phyloP scores from a whole-genome alignment of 2,329 filamentous ascomycete species.

The Parastagonospora avenae region DNA sequence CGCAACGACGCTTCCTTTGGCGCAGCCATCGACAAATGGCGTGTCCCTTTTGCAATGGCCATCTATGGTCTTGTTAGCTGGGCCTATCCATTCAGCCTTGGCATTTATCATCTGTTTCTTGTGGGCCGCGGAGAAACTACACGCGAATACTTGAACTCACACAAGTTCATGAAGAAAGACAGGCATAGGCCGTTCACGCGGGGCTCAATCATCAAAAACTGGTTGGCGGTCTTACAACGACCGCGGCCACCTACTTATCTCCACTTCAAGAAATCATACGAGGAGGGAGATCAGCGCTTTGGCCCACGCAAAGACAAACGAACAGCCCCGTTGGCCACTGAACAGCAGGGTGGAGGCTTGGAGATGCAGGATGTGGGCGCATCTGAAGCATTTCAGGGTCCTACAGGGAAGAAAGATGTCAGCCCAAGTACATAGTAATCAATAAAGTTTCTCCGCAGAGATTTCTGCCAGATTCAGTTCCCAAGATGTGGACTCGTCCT shows the following conservation, averaged over 20 bases:
- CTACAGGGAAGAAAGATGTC: constrained; percentile 24
- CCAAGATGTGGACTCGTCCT: no score
- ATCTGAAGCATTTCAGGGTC: constrained; percentile 43
- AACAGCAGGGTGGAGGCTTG: constrained; percentile 62
- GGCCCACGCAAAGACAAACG: constrained; percentile 63
- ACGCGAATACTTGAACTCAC: constrained; percentile 91
- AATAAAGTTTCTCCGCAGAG: background rate
- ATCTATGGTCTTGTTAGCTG: constrained; percentile 78
- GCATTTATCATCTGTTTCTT: constrained; percentile 88
- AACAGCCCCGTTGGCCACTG: constrained; percentile 54
- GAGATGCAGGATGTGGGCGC: constrained; percentile 68
- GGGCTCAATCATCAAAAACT: constrained; percentile 75
- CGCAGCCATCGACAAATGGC: constrained; percentile 70
- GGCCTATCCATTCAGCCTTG: constrained; percentile 81
- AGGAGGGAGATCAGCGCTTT: constrained; percentile 83
- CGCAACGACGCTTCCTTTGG: constrained; percentile 70
- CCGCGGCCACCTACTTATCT: constrained; percentile 89
- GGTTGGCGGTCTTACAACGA: constrained; percentile 78
- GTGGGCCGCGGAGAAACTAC: constrained; percentile 93
- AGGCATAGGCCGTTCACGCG: constrained; percentile 90
- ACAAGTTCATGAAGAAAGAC: constrained; percentile 92
- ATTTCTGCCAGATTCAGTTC: no score
- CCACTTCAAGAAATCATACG: constrained; percentile 78
- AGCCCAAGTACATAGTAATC: constrained; percentile 9
- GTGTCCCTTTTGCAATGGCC: constrained; percentile 85